Conservation (phyloP, 768 basidiomycete species). For the Tephrocybe sp. region DNA sequence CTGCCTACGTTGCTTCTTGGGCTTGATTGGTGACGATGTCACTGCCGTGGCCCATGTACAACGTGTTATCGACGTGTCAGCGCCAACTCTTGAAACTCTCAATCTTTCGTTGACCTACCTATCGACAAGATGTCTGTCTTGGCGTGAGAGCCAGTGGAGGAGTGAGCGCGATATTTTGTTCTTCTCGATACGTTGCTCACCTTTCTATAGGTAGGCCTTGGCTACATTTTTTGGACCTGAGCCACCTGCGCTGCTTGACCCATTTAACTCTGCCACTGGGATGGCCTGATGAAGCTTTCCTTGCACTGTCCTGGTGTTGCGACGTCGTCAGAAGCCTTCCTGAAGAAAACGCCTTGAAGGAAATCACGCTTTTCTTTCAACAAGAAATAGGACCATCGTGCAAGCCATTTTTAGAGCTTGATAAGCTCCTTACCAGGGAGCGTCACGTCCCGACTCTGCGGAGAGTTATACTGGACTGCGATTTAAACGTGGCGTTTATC, state of each 20-base stretch:
- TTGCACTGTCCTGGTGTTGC: neutral
- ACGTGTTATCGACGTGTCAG: neutral
- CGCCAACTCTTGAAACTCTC: neutral
- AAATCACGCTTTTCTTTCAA: neutral
- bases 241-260: neutral
- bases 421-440: neutral
- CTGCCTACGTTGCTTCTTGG: neutral
- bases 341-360: neutral
- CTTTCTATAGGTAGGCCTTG: neutral
- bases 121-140: no score
- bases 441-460: neutral
- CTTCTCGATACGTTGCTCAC: neutral
- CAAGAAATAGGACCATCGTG: neutral
- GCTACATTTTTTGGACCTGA: neutral
- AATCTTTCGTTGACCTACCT: neutral
- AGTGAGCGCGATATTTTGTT: no score
- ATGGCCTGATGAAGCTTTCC: neutral
- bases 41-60: neutral
- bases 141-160: no score
- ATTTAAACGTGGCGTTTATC: no score
- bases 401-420: neutral
- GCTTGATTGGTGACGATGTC: neutral
- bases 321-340: neutral
- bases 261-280: neutral
- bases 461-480: no score